Conservation (phyloP, 495 filamentous ascomycete species). For the Hyaloscypha hepaticicola region DNA sequence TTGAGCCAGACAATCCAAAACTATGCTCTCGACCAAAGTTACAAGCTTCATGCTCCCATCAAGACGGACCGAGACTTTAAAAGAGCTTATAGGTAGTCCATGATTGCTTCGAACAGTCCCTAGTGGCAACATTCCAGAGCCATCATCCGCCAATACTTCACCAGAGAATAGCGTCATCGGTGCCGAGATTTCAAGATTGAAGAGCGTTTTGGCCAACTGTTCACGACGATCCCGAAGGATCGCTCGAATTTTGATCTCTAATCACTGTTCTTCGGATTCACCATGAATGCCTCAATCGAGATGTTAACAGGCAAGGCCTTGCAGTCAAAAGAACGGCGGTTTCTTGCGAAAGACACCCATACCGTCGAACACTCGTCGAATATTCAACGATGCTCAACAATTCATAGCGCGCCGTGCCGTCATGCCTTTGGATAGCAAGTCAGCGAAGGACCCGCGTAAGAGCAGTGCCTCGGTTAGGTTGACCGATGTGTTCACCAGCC, state of each 20-base stretch:
- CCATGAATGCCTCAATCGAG: not conserved
- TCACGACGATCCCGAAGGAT: not conserved
- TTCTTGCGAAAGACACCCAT: not conserved
- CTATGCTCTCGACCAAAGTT: slow-evolving; percentile 59
- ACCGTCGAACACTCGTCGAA: not conserved
- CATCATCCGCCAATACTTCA: slow-evolving; percentile 42
- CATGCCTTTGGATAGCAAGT: not conserved
- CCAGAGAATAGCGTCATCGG: slow-evolving; percentile 37
- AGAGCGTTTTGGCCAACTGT: not conserved
- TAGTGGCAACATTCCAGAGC: slow-evolving; percentile 50
- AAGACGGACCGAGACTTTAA: not conserved
- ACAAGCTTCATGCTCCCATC: slow-evolving; percentile 45
- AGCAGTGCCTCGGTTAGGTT: not conserved
- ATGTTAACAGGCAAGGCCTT: not conserved
- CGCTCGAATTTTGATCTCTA: not conserved
- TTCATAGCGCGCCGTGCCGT: not conserved
- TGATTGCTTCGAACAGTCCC: slow-evolving; percentile 66
- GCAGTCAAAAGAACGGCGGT: not conserved
- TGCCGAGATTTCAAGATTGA: slow-evolving; percentile 28
- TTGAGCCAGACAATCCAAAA: slow-evolving; percentile 51
- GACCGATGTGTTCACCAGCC: not conserved
- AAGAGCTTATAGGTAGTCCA: slow-evolving; percentile 61
- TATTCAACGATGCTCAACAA: not conserved
- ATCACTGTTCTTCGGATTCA: not conserved
- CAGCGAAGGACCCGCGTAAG: not conserved